Evolutionary conservation across 257 asterid species (phyloP).

Genomic region (Pogostemon cablin): DNA sequence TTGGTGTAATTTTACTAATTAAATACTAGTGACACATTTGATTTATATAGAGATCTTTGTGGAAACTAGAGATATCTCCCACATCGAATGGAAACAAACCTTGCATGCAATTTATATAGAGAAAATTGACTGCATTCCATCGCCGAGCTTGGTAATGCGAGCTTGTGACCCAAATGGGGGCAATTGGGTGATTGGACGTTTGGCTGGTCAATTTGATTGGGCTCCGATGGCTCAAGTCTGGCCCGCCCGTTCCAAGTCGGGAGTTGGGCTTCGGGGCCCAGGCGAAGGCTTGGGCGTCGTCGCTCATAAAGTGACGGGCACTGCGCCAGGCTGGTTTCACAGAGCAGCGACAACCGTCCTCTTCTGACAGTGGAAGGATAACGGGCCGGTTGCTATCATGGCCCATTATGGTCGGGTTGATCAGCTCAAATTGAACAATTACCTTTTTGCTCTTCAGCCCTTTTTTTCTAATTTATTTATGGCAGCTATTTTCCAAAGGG

Average conservation of each 20-base stretch:
- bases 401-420: background rate
- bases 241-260: constrained; percentile 17
- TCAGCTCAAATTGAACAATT: background rate
- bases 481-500: background rate
- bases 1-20: too few species aligned
- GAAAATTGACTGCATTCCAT: rapidly evolving
- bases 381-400: constrained; percentile 1
- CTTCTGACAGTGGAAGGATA: constrained; percentile 26
- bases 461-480: background rate
- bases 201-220: background rate
- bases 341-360: background rate
- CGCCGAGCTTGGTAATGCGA: constrained; percentile 8
- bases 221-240: background rate
- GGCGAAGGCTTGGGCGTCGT: constrained; percentile 7
- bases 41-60: too few species aligned
- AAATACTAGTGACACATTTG: too few species aligned
- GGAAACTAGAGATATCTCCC: background rate
- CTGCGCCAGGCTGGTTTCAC: constrained; percentile 19
- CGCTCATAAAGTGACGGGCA: background rate
- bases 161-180: constrained; percentile 20
- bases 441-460: background rate
- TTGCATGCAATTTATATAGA: background rate
- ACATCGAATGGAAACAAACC: background rate
- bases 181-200: constrained; percentile 9
- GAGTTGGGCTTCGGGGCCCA: constrained; percentile 12